Evolutionary conservation across 2,329 filamentous ascomycete species (phyloP), one percentile per base, ranked within the genome.

Genomic region (Ploettnerulaceae sp.): DNA sequence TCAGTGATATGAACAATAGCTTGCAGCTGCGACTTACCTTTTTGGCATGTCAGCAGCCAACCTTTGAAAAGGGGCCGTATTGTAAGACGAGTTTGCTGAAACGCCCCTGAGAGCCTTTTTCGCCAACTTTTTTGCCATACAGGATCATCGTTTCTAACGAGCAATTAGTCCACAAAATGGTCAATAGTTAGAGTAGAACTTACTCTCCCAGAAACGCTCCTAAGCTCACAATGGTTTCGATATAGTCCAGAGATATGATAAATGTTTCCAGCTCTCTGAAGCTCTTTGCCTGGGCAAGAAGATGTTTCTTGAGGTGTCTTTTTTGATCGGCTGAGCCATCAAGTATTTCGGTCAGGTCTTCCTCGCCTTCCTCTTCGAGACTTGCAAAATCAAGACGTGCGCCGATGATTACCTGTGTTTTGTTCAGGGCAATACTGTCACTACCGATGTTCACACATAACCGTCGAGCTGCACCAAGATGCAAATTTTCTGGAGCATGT

Each of bases 261-360:
- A 90, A 70, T 47, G 73, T 72, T 65, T 89, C 85, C 36, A 90
- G 70, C 55, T 89, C 83, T 52, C 76, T 77, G 65, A 81, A 82
- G 36, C 75, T 80, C 46, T 76, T 74, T 5, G 82, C 81, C 49
- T 82, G 72, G 3, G 67, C 67, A 34, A 71, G 62, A 14, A 82
- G 42, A 33, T 64, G 54, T 33, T 51, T 53, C 35, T 57, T 63
- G 33, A 63, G 42, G 5, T 55, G 44, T 42, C 42, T 52, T 45
- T 64, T 55, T 60, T 64, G 53, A 53, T 69, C 45, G 54, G 66
- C 59, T 57, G 65, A 55, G 21, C 62, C 56, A 65, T 69, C 61
- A 43, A 65, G 58, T 45, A 58, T 47, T 48, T 56, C 55, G 7
- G 54, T 60, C 15, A 57, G 20, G 50, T 64, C 58, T 35, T 63